Evolutionary conservation across 1,139 yeast species (phyloP).

Genomic region (Insectozyma bohioensis): DNA sequence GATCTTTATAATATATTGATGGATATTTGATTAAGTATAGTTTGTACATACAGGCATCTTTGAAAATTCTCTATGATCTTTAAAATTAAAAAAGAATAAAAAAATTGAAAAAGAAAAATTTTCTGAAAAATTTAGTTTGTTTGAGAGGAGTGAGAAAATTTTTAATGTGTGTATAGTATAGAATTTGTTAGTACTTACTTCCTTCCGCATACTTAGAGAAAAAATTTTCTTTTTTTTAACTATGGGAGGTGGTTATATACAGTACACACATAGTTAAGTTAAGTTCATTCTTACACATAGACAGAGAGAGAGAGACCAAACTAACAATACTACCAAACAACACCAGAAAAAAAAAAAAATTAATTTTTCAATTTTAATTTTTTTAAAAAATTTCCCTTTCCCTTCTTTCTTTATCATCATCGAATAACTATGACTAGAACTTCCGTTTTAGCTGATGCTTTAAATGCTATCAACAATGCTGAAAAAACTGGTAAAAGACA

Average conservation of each 20-base stretch:
- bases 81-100: slow-evolving; percentile 9
- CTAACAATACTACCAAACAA: too few relatives aligned
- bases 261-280: neutral
- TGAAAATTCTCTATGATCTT: slow-evolving; percentile 13
- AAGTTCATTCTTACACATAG: neutral
- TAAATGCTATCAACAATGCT: slow-evolving; percentile 97
- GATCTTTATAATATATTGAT: too few relatives aligned
- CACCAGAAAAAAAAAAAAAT: slow-evolving; percentile 5
- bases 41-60: slow-evolving; percentile 39
- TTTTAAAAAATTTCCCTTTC: neutral
- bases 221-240: neutral
- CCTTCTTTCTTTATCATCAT: slow-evolving; percentile 1
- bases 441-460: slow-evolving; percentile 98
- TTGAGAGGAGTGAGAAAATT: too few relatives aligned
- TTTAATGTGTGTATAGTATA: too few relatives aligned
- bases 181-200: slow-evolving; percentile 9
- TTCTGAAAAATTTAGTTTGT: too few relatives aligned
- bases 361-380: slow-evolving; percentile 2
- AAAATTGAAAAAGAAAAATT: slow-evolving; percentile 8
- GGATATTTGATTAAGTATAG: neutral
- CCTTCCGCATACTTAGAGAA: slow-evolving; percentile 1
- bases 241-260: slow-evolving; percentile 1
- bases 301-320: too few relatives aligned
- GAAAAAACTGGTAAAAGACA: slow-evolving; percentile 99
- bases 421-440: slow-evolving; percentile 85